These are phyloP conservation scores for Cystofilobasidium ferigula DNA, from an alignment of 768 basidiomycete genomes.

Conservation along the genomic window DNA sequence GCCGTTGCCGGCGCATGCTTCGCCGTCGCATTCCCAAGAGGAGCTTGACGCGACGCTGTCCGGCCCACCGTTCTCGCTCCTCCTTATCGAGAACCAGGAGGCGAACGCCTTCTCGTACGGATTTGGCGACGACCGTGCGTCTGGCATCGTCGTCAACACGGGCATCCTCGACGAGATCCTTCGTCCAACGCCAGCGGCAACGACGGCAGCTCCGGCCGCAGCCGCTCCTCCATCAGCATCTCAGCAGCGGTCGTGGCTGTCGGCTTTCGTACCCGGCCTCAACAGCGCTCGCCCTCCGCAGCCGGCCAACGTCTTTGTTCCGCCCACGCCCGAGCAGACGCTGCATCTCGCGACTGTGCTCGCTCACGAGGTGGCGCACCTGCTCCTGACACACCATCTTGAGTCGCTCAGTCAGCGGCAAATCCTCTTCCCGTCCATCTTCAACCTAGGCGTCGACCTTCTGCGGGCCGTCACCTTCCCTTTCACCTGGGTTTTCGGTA, in stretches of 20 bases:
- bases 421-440: conserved; percentile 66
- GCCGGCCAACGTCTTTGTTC: neutral
- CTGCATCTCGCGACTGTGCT: conserved; percentile 78
- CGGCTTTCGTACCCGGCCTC: conserved; percentile 5
- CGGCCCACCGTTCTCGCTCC: conserved; percentile 78
- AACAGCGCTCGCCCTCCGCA: neutral
- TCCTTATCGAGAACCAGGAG: conserved; percentile 77
- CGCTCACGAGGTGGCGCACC: conserved; percentile 85
- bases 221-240: conserved; percentile 12
- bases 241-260: conserved; percentile 21
- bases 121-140: conserved; percentile 73
- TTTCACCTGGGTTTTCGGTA: conserved; percentile 60
- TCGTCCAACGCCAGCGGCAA: conserved; percentile 41
- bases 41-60: conserved; percentile 39
- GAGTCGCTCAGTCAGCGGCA: conserved; percentile 78
- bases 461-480: conserved; percentile 72
- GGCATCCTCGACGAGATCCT: conserved; percentile 86
- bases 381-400: conserved; percentile 79
- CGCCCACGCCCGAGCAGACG: conserved; percentile 70
- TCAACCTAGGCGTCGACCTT: conserved; percentile 67
- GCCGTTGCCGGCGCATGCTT: conserved; percentile 30
- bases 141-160: conserved; percentile 87
- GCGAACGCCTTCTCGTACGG: conserved; percentile 93
- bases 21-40: conserved; percentile 40
- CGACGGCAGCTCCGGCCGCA: conserved; percentile 42